Base-by-base conservation (phyloP, 192 early-diverging fungal genomes). In the Linnemannia schmuckeri region DNA sequence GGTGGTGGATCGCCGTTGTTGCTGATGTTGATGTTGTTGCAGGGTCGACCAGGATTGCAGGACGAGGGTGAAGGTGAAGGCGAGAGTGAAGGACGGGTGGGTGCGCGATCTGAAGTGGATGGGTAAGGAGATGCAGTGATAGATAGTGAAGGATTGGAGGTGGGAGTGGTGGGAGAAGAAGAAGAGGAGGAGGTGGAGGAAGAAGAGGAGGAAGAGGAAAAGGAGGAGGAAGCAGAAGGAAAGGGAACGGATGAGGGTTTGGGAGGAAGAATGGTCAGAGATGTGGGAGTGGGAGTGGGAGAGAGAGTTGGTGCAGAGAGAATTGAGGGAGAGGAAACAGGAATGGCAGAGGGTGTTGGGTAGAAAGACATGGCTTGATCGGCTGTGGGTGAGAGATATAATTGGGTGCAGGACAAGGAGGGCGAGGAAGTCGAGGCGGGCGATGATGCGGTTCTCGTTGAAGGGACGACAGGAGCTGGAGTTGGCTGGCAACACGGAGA, bases 121-220 rank as follows among this genome's bases (percentile, higher is more conserved):
- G 33, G 76, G 57, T 44, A 66, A 24, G 61, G 61, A 6, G 61
- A 30, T 66, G 27, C 30, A 35, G 61, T 30, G 12, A 66, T 66
- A 33, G 77, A 75, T 3, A 52, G 71, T 30, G 87, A 77, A 18
- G 80, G 52, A 44, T 54, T 33, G 35, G 72, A 44, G 35, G 78
- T 30, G 22, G 78, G 63, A 33, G 63, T 70, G 42, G 86, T 70
- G 35, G 66, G 55, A 12, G 76, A 78, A 3, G 40, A 74, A 35
- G 80, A 75, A 2, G 63, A 54, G 33, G 69, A 75, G 33, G 66
- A n/a, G 30, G 75, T 57, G 4, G 70, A 68, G 33, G 72, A 17
- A 3, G 72, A 61, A 8, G 66, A 33, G 4, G 68, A 33, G 9
- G 37, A 63, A 4, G 42, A 73, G 20, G 47, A 37, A 9, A 46